Evolutionary conservation across 2,329 filamentous ascomycete species (phyloP), one percentile per base, ranked within the genome.

Genomic region (Aspergillus sclerotialis): DNA sequence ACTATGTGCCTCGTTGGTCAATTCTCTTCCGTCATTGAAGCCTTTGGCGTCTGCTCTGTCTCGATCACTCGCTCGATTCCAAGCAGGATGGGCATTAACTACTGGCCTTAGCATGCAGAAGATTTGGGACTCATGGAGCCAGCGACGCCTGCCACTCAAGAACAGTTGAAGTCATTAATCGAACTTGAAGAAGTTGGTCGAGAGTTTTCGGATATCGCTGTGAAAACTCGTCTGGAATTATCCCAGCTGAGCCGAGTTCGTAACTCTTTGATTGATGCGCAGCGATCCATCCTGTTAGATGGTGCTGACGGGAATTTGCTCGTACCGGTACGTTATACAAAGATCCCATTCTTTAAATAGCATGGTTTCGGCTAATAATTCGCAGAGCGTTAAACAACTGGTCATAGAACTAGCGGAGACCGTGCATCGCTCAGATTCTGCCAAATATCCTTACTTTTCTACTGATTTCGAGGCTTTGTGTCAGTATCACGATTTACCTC

Each of bases 71-170:
- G 64, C 64, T 25, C 70, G 71, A 32, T 90, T 94, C 51, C 71
- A 75, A 15, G 72, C 76, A 11, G 79, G 77, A 2, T 89, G 88
- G 64, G 78, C 78, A 36, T 64, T 93, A 10, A 78, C 70, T 0
- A 88, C 82, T 2, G 88, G 87, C 0, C 65, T 88, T 9, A 81
- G 78, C 45, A 92, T 93, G 84, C 84, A 92, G 52, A 58, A 66
- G 7, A 69, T 94, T 4, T 94, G 89, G 90, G 74, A 76, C 27
- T 52, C 68, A 2, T 75, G 93, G 50, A 76, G 83, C 85, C 88
- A 19, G 52, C 51, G 8, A 73, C 71, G 3, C 65, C 74, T 28
- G 46, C 51, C 11, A 56, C 53, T 16, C 45, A 53, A 33, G 40
- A 45, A 5, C 58, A 63, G 36, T 38, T 64, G 27, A 38, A 45